These are phyloP conservation scores for Gnaphalium uliginosum DNA, from an alignment of 129 eudicot genomes.

Conservation along the genomic window DNA sequence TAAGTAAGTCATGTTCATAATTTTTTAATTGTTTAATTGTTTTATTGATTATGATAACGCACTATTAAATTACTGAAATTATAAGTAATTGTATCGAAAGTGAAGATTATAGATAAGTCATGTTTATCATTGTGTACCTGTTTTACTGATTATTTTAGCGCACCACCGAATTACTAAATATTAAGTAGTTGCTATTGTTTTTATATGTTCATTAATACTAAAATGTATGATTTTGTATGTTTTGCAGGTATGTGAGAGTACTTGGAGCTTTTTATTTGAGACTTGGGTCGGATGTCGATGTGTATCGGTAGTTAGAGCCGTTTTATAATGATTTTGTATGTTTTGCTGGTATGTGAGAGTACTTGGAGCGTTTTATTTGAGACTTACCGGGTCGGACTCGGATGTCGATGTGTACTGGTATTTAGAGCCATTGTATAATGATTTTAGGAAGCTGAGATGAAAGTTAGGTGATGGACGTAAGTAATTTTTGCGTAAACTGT, in stretches of 20 bases:
- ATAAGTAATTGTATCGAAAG: constrained; percentile 34
- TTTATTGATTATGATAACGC: not conserved
- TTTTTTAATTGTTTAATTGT: not conserved
- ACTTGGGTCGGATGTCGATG: constrained; percentile 78
- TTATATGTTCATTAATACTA: not conserved
- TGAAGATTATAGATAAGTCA: constrained; percentile 73
- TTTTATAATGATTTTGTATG: not conserved
- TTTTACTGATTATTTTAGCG: not conserved
- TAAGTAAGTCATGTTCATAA: constrained; percentile 40
- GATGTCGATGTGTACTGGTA: constrained; percentile 90
- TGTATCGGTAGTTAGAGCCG: too few species aligned
- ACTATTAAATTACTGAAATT: too few species aligned
- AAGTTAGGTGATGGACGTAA: constrained; percentile 72
- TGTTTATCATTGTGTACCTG: not conserved
- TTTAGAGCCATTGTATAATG: constrained; percentile 91
- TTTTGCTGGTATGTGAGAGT: constrained; percentile 71
- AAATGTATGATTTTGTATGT: not conserved
- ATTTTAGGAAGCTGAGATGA: constrained; percentile 76
- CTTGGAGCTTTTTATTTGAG: constrained; percentile 95
- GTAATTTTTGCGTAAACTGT: too few species aligned
- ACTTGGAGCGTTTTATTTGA: constrained; percentile 90
- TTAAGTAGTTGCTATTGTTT: not conserved
- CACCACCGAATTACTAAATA: too few species aligned
- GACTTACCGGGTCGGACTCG: constrained; percentile 92
- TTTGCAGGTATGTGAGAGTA: constrained; percentile 71